phyloP scores from a whole-genome alignment of 345 rosid genomes.

The Arabidopsis thaliana region DNA sequence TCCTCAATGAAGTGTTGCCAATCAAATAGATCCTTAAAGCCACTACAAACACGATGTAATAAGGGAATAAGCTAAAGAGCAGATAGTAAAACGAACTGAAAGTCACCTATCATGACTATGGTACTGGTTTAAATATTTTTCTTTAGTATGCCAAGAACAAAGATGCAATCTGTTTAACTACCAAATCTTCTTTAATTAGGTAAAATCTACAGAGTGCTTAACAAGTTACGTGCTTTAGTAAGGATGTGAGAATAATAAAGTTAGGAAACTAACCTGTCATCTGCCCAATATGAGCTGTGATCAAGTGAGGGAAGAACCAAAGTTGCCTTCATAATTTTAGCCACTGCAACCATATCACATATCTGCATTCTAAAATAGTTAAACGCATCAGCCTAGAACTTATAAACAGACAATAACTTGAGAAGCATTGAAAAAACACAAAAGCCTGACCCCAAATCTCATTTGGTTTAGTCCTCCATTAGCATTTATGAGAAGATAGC shows the following conservation, averaged over 20 bases:
- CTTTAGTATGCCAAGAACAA: slow-evolving; percentile 15
- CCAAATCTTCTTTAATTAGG: slow-evolving; percentile 1
- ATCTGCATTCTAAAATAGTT: slow-evolving; percentile 81
- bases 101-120: slow-evolving; percentile 14
- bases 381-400: slow-evolving; percentile 51
- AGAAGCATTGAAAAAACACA: slow-evolving; percentile 46
- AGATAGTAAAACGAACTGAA: slow-evolving; percentile 24
- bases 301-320: slow-evolving; percentile 94
- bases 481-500: slow-evolving; percentile 85
- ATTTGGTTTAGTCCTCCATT: slow-evolving; percentile 99
- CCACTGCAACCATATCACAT: slow-evolving; percentile 96
- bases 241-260: neutral
- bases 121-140: slow-evolving; percentile 1
- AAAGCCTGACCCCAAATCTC: slow-evolving; percentile 98
- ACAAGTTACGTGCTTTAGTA: slow-evolving; percentile 16
- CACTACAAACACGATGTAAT: slow-evolving; percentile 54
- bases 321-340: slow-evolving; percentile 88
- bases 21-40: slow-evolving; percentile 91
- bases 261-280: slow-evolving; percentile 61
- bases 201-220: neutral
- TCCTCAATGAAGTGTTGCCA: slow-evolving; percentile 88
- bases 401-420: slow-evolving; percentile 6
- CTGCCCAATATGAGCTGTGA: slow-evolving; percentile 94
- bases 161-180: neutral
- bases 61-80: slow-evolving; percentile 21